These are phyloP conservation scores for Lasiosphaeria ovina DNA, from an alignment of 495 filamentous ascomycete species.

Conservation along the genomic window DNA sequence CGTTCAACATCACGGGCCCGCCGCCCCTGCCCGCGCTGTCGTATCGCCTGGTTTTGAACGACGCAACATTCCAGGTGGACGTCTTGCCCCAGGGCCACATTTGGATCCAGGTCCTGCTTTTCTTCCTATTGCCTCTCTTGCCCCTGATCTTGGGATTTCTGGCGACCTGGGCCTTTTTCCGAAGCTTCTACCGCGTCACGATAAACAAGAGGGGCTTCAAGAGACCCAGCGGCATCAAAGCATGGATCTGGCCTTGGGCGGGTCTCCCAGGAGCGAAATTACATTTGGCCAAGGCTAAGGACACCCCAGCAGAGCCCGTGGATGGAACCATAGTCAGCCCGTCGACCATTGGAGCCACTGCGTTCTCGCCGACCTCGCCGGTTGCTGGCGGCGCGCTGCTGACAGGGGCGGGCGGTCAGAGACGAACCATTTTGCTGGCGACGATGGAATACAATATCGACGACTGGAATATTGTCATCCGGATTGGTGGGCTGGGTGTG, in stretches of 20 bases:
- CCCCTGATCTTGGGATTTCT: conserved; percentile 49
- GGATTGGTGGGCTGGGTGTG: conserved; percentile 68
- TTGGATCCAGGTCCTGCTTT: conserved; percentile 53
- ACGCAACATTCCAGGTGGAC: conserved; percentile 47
- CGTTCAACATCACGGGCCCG: conserved; percentile 60
- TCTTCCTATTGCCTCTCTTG: conserved; percentile 53
- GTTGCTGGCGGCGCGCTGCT: background rate
- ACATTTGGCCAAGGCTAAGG: background rate
- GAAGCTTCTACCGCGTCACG: conserved; percentile 55
- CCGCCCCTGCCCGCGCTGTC: conserved; percentile 52
- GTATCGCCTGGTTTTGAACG: conserved; percentile 55
- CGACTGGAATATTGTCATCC: conserved; percentile 67
- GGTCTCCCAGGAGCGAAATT: conserved; percentile 5
- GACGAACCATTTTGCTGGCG: conserved; percentile 55
- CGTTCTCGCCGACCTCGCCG: background rate
- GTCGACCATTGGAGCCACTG: background rate
- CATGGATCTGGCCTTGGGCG: conserved; percentile 7
- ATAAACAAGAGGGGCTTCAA: conserved; percentile 61
- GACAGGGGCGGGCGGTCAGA: background rate
- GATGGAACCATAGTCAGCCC: conserved; percentile 1
- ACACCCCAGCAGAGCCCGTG: background rate
- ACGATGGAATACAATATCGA: conserved; percentile 73
- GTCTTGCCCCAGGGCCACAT: conserved; percentile 53
- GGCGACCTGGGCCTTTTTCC: conserved; percentile 56
- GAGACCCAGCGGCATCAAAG: conserved; percentile 39